phyloP scores from a whole-genome alignment of 2,329 filamentous ascomycete species.

The Chalaropsis thielavioides region DNA sequence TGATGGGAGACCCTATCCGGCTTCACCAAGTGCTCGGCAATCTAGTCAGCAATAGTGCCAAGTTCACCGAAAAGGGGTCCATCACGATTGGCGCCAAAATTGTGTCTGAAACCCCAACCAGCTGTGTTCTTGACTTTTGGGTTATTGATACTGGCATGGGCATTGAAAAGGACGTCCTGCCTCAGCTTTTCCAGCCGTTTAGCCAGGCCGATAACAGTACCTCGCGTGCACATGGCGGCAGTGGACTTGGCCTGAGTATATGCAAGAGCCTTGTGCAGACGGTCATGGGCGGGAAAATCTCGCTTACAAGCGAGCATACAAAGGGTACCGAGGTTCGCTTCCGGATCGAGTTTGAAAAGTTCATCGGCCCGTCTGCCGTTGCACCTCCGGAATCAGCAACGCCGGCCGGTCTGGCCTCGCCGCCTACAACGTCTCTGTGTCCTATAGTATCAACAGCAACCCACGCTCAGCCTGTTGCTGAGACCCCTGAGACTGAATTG shows the following conservation, averaged over 20 bases:
- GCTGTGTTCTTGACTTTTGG: conserved; percentile 65
- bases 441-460: neutral
- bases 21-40: conserved; percentile 62
- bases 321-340: conserved; percentile 63
- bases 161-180: conserved; percentile 66
- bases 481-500: conserved; percentile 1
- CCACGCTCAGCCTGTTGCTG: neutral
- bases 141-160: conserved; percentile 86
- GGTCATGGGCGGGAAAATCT: conserved; percentile 76
- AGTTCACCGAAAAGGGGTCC: conserved; percentile 77
- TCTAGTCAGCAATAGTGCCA: conserved; percentile 81
- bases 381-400: conserved; percentile 3
- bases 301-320: conserved; percentile 61
- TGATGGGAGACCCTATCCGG: conserved; percentile 51
- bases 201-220: conserved; percentile 86
- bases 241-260: conserved; percentile 79
- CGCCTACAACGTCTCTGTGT: neutral
- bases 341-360: conserved; percentile 69
- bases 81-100: conserved; percentile 70
- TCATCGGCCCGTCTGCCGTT: neutral
- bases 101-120: conserved; percentile 54
- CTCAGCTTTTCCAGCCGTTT: conserved; percentile 82
- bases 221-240: conserved; percentile 80
- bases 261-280: conserved; percentile 90
- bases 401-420: neutral